Evolutionary conservation across 768 basidiomycete genomes (phyloP).

Genomic region (Candolleomyces eurysporus): DNA sequence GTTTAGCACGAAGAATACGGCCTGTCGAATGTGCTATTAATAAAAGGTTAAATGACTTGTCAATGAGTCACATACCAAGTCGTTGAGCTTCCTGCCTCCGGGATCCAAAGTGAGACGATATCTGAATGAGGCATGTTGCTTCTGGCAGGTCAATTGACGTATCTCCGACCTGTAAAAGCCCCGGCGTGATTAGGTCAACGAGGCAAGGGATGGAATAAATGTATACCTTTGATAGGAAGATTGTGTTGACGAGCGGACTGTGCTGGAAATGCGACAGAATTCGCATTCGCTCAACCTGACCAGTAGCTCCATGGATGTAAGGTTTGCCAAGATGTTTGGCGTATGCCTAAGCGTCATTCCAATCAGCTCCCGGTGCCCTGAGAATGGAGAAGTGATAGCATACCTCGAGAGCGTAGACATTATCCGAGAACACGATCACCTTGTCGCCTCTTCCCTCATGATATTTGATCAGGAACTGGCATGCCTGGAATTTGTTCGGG

Average conservation of each 20-base stretch:
- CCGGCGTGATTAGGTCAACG: neutral
- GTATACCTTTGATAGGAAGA: slow-evolving; percentile 92
- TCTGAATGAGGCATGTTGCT: slow-evolving; percentile 98
- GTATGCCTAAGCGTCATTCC: slow-evolving; percentile 58
- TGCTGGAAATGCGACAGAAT: slow-evolving; percentile 96
- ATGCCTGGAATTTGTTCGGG: slow-evolving; percentile 98
- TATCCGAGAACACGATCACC: slow-evolving; percentile 99
- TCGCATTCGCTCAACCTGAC: slow-evolving; percentile 93
- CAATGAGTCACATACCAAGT: slow-evolving; percentile 54
- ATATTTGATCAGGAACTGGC: slow-evolving; percentile 97
- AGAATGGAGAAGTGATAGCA: slow-evolving; percentile 14
- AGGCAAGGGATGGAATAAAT: neutral
- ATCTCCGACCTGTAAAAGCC: slow-evolving; percentile 75
- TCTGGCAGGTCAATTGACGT: slow-evolving; percentile 99
- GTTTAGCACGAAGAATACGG: slow-evolving; percentile 94
- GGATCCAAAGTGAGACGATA: slow-evolving; percentile 98
- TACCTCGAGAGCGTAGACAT: slow-evolving; percentile 95
- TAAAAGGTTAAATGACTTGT: slow-evolving; percentile 5
- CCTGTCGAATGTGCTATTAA: slow-evolving; percentile 44
- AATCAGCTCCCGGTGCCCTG: slow-evolving; percentile 1
- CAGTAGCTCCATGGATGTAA: slow-evolving; percentile 95
- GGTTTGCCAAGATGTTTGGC: slow-evolving; percentile 91
- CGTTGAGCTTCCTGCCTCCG: slow-evolving; percentile 97
- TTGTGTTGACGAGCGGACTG: slow-evolving; percentile 93
- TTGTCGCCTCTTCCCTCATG: slow-evolving; percentile 98